Conservation (phyloP, 1,139 yeast genomes). For the Hemisphaericaspora xylofermentans region DNA sequence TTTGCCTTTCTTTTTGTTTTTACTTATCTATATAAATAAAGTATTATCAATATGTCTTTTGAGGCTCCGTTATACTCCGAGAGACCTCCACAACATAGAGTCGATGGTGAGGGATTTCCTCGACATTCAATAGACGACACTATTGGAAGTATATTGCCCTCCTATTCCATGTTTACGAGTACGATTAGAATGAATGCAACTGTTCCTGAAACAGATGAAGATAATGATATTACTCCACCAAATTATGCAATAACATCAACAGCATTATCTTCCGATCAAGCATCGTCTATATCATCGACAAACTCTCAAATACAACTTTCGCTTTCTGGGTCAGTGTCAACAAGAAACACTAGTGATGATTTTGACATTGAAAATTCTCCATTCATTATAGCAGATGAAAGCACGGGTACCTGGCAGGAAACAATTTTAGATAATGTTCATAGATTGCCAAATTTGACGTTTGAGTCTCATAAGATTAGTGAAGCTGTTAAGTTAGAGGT, state of each 20-base stretch:
- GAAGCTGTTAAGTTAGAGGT: constrained; percentile 29
- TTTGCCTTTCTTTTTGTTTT: too few relatives aligned
- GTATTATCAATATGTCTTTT: not conserved
- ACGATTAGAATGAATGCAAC: constrained; percentile 26
- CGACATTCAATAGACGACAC: constrained; percentile 13
- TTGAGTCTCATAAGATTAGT: constrained; percentile 27
- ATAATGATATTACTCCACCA: constrained; percentile 10
- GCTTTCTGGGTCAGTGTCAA: constrained; percentile 3
- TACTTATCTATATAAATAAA: too few relatives aligned
- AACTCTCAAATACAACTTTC: constrained; percentile 5
- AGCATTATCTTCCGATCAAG: constrained; percentile 4
- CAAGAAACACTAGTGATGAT: constrained; percentile 3
- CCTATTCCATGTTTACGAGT: constrained; percentile 48
- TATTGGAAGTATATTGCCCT: constrained; percentile 34
- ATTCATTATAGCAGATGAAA: constrained; percentile 30
- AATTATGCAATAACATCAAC: constrained; percentile 6
- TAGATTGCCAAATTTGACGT: constrained; percentile 33
- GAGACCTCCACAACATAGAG: not conserved
- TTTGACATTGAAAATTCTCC: constrained; percentile 6
- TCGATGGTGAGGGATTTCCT: too few relatives aligned
- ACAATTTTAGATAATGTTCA: constrained; percentile 41
- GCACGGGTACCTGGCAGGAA: constrained; percentile 33
- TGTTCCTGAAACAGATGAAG: constrained; percentile 12
- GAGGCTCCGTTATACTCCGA: not conserved
- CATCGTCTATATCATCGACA: constrained; percentile 4